Evolutionary conservation across 192 early-diverging fungal genomes (phyloP).

Genomic region (Phlyctochytrium planicorne): DNA sequence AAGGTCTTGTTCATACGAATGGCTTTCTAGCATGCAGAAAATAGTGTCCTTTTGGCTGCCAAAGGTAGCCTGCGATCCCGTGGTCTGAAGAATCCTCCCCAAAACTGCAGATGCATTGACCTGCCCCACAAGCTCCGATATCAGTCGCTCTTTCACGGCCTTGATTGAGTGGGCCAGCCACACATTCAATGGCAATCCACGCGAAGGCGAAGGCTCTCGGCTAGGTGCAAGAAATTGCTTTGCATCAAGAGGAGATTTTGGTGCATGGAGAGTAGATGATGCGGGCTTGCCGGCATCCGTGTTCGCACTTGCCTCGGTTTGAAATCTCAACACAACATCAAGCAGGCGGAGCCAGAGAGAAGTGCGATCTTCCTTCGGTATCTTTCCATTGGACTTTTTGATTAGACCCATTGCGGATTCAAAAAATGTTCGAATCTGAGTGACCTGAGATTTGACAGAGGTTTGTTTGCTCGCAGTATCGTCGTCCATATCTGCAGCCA

Average conservation of each 20-base stretch:
- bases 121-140: slow-evolving; percentile 35
- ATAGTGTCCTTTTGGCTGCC: slow-evolving; percentile 34
- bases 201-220: slow-evolving; percentile 5
- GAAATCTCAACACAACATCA: slow-evolving; percentile 30
- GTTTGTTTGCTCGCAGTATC: not conserved
- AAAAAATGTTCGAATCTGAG: too few species aligned
- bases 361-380: slow-evolving; percentile 27
- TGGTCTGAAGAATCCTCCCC: slow-evolving; percentile 24
- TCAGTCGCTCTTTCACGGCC: slow-evolving; percentile 19
- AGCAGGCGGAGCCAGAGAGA: slow-evolving; percentile 40
- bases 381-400: slow-evolving; percentile 14
- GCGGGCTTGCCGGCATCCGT: not conserved
- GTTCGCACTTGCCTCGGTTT: slow-evolving; percentile 6
- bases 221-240: not conserved
- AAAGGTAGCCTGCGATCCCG: slow-evolving; percentile 18
- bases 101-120: slow-evolving; percentile 33
- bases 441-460: slow-evolving; percentile 11
- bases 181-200: too few species aligned
- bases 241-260: not conserved
- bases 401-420: slow-evolving; percentile 28
- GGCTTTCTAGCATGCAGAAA: slow-evolving; percentile 36
- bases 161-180: too few species aligned
- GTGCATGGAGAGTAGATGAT: not conserved
- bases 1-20: slow-evolving; percentile 36
- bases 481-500: not conserved